Base-by-base conservation (phyloP, 768 basidiomycete species). In the Hygrocybe coccinea region DNA sequence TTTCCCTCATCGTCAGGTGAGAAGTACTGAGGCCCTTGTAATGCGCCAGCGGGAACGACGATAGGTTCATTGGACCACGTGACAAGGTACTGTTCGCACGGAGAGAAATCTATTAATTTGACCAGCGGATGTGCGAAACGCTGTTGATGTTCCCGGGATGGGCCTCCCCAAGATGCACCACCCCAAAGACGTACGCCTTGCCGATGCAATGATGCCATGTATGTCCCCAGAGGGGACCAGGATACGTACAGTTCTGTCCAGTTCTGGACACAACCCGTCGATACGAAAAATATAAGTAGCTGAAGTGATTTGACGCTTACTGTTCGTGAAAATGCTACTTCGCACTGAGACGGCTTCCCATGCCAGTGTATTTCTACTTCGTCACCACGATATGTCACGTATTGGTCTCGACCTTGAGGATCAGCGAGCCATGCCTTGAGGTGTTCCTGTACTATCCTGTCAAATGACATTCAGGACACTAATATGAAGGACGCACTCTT, bases 21-120 rank as follows among this genome's bases (percentile, higher is more conserved):
- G 74, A 94, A 90, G 68, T 82, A 91, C 65, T 87, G 87, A 50
- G 84, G 86, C 8, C 93, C 91, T 69, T 90, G 89, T 25, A 82
- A 75, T 38, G 87, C 84, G 59, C 84, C 85, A 57, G 91, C 87
- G 22, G 89, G 86, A 25, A 94, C 87, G 38, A 86, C 79, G 60
- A 98, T 94, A 12, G 94, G 85, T 62, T 95, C 91, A 61, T 92
- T 87, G 1, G 97, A 97, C 91, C 94, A 97, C 39, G 97, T 98
- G 64, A 98, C 91, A 56, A 99, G 74, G 73, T 95, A 98, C 56
- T 90, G 85, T 73, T 99, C 97, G 74, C 89, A 90, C 3, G 97
- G 93, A 8, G 95, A 97, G 72, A 98, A 98, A 70, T 97, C 95
- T 68, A 99, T 87, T 48, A 97, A 79, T 71, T 93, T 93, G 65